A percentile compares a stretch with the other conserved stretches of the same genome.
phyloP scores from a whole-genome alignment of 192 early-diverging fungal species.

The Tieghemiomyces parasiticus region DNA sequence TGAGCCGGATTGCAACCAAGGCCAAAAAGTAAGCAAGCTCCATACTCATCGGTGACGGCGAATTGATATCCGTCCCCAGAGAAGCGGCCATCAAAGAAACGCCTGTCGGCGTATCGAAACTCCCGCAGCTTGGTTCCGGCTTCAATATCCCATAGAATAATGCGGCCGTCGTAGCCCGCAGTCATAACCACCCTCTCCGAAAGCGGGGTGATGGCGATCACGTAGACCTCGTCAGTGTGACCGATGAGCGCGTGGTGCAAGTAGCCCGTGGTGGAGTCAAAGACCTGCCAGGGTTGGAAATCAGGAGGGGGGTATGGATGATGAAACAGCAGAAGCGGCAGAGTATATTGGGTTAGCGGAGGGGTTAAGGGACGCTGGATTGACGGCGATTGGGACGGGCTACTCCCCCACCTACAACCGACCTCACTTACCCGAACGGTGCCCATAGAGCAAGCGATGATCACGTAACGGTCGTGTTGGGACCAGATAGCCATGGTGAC shows the following conservation, averaged over 20 bases:
- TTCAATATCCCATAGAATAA: constrained; percentile 67
- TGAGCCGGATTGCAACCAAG: constrained; percentile 32
- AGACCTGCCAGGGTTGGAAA: too few species aligned
- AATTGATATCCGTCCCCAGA: constrained; percentile 58
- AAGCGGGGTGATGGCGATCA: constrained; percentile 55
- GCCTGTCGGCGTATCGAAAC: constrained; percentile 30
- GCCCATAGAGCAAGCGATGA: constrained; percentile 51
- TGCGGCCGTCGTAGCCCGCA: constrained; percentile 67
- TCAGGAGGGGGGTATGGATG: too few species aligned
- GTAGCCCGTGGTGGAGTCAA: constrained; percentile 46
- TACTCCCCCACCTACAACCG: too few species aligned
- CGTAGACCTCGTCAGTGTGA: constrained; percentile 52
- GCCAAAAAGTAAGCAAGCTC: constrained; percentile 56
- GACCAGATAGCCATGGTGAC: constrained; percentile 59
- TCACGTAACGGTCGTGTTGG: constrained; percentile 43
- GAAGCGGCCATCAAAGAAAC: constrained; percentile 57
- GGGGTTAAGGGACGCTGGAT: too few species aligned
- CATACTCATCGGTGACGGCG: constrained; percentile 53
- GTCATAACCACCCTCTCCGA: constrained; percentile 57
- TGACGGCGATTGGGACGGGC: too few species aligned
- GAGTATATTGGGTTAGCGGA: too few species aligned
- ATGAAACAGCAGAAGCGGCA: too few species aligned
- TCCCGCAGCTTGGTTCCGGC: constrained; percentile 37
- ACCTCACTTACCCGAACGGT: too few species aligned
- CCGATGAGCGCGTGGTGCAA: constrained; percentile 32